phyloP scores from a whole-genome alignment of 805 yeast genomes.

The Suhomyces sp. region DNA sequence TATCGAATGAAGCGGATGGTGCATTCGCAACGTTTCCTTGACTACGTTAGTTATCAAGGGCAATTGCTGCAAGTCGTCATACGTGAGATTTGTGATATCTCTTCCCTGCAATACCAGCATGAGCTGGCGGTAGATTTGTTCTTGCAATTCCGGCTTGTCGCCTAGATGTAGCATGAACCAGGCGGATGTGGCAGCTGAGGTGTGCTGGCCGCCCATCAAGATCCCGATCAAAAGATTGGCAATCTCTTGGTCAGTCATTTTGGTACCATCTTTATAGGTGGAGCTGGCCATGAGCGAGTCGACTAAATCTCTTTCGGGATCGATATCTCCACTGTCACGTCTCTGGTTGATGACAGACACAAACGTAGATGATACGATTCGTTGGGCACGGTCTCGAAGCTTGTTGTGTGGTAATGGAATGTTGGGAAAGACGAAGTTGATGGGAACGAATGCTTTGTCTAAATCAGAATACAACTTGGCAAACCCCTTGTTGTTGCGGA shows the following conservation, averaged over 20 bases:
- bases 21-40: constrained; percentile 92
- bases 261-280: constrained; percentile 86
- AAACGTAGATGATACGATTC: constrained; percentile 73
- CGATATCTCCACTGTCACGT: constrained; percentile 68
- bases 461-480: constrained; percentile 84
- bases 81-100: constrained; percentile 54
- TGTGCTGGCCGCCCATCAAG: constrained; percentile 98
- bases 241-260: constrained; percentile 92
- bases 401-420: constrained; percentile 82
- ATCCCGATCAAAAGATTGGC: constrained; percentile 92
- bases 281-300: constrained; percentile 80
- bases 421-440: constrained; percentile 92
- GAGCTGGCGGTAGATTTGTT: constrained; percentile 75
- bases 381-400: constrained; percentile 84
- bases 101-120: constrained; percentile 52
- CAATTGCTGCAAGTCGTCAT: constrained; percentile 79
- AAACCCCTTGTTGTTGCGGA: constrained; percentile 78
- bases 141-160: constrained; percentile 79
- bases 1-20: constrained; percentile 93
- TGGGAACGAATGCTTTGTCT: constrained; percentile 93
- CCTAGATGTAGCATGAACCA: constrained; percentile 92
- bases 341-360: constrained; percentile 72
- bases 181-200: constrained; percentile 92
- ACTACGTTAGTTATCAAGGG: constrained; percentile 76
- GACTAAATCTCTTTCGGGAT: constrained; percentile 70